Base-by-base conservation (phyloP, 202 grass and related monocot species). In the Setaria viridis region DNA sequence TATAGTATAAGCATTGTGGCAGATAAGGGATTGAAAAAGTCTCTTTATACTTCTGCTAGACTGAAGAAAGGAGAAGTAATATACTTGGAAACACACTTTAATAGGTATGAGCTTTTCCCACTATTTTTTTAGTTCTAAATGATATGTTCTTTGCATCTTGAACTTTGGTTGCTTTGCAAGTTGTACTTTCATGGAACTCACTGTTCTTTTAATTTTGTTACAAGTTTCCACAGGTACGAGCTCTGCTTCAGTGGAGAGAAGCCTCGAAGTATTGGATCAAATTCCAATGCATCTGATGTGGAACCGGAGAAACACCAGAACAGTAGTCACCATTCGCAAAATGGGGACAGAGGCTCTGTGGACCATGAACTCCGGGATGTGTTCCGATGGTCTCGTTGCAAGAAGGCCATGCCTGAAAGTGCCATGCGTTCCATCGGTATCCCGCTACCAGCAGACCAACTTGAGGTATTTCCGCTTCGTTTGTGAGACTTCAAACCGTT, bases 1-100 rank as follows among this genome's bases (percentile, higher is more conserved):
- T 99, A 99, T 58, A 94, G 93, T 82, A 94, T 99, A 83, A 99
- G 88, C 84, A 90, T 94, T 82, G 93, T 99, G 82, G 97, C 97
- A 46, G 97, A 99, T 59, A 99, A 95, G 85, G 97, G 97, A 29
- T 81, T 99, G 74, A 99, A 94, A 72, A 99, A 88, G 77, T 91
- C 96, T 47, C 85, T 95, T 29, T 96, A 94, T 86, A 99, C 93
- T 48, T 99, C 93, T 67, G 88, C 93, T 49, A 90, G 93, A 74
- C 88, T 99, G 77, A 99, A 99, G 86, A 99, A 92, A 83, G 96
- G 96, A 7, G 93, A 99, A 89, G 97, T 94, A 70, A 87, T 99
- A 85, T 99, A 96, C 76, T 79, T 99, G 80, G 97, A 99, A 77
- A 99, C 97, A 85, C 93, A 96, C 85, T 91, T 90, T 64, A 88